Conservation (phyloP, 257 asterid genomes). For the Knoxia roxburghii region DNA sequence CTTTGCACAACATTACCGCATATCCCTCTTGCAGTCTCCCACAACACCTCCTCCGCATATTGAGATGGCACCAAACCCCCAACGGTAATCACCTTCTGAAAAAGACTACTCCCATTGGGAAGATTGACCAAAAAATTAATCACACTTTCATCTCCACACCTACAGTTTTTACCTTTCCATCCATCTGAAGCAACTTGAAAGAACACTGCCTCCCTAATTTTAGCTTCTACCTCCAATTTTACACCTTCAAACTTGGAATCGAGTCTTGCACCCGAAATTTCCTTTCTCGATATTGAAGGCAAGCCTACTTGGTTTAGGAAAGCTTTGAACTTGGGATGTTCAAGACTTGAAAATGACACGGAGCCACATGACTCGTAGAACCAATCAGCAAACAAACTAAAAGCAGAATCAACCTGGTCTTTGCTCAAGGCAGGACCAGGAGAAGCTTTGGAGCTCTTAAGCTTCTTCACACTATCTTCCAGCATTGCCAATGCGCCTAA, state of each 20-base stretch:
- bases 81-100: conserved; percentile 48
- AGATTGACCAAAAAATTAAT: conserved; percentile 59
- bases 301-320: conserved; percentile 70
- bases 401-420: conserved; percentile 53
- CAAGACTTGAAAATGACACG: conserved; percentile 55
- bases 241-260: conserved; percentile 69
- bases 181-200: conserved; percentile 72
- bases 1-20: conserved; percentile 43
- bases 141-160: conserved; percentile 37
- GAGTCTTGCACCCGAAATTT: conserved; percentile 46
- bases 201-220: conserved; percentile 64
- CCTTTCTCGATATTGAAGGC: conserved; percentile 50
- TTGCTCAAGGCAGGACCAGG: conserved; percentile 51
- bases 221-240: conserved; percentile 48
- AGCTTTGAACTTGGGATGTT: conserved; percentile 77
- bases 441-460: conserved; percentile 55
- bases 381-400: conserved; percentile 67
- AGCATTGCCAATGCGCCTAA: conserved; percentile 69
- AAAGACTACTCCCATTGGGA: conserved; percentile 71
- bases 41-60: conserved; percentile 65
- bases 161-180: conserved; percentile 46
- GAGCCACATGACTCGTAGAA: conserved; percentile 65
- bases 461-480: conserved; percentile 82
- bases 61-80: conserved; percentile 48
- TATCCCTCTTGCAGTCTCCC: conserved; percentile 49